Conservation (phyloP, 495 filamentous ascomycete species). For the Ramalina peruviana region DNA sequence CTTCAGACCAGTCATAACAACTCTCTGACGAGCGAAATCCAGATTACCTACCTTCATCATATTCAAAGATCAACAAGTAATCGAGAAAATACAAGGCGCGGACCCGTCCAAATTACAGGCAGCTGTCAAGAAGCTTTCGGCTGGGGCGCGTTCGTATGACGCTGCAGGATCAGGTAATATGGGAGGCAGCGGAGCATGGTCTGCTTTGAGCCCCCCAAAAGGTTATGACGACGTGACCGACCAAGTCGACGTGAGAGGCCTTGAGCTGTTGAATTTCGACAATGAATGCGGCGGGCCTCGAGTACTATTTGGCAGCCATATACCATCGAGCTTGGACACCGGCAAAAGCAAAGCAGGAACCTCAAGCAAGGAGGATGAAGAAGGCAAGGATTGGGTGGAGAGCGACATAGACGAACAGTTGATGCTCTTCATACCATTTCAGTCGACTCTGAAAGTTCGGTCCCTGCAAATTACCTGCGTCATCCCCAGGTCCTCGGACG, state of each 20-base stretch:
- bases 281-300: slow-evolving; percentile 51
- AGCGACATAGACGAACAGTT: slow-evolving; percentile 98
- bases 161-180: slow-evolving; percentile 31
- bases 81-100: slow-evolving; percentile 59
- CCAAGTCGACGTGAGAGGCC: slow-evolving; percentile 59
- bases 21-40: neutral
- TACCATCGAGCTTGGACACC: slow-evolving; percentile 47
- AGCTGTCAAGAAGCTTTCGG: slow-evolving; percentile 56
- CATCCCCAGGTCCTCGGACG: slow-evolving; percentile 38
- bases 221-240: slow-evolving; percentile 75
- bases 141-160: slow-evolving; percentile 46
- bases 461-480: slow-evolving; percentile 80
- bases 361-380: slow-evolving; percentile 20
- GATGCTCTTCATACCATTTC: slow-evolving; percentile 86
- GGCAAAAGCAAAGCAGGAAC: slow-evolving; percentile 41
- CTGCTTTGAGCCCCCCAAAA: slow-evolving; percentile 57
- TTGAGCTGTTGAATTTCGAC: slow-evolving; percentile 80
- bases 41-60: slow-evolving; percentile 79
- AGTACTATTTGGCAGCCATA: slow-evolving; percentile 54
- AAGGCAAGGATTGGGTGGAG: slow-evolving; percentile 78
- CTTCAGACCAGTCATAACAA: neutral
- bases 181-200: slow-evolving; percentile 41
- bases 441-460: slow-evolving; percentile 78
- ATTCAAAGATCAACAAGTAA: slow-evolving; percentile 59
- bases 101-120: slow-evolving; percentile 52